Base-by-base conservation (phyloP, 805 yeast genomes). In the Candida ortonii region DNA sequence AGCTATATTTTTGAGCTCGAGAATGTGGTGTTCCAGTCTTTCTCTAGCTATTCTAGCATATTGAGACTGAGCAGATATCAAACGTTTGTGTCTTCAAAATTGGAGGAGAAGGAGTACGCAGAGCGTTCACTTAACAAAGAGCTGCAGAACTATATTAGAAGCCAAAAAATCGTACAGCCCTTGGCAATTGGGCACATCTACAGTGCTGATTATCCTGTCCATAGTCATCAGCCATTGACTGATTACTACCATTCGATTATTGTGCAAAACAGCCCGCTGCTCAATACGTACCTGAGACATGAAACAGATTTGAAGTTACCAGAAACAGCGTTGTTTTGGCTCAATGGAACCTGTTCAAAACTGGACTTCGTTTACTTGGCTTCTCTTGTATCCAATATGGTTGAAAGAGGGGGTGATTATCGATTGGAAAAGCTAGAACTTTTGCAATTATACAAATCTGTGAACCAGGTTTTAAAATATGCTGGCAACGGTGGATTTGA, bases 91-190 rank as follows among this genome's bases (percentile, higher is more conserved):
- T 14, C 34, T 7, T 5, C 33, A 7, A 48, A 50, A 29, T 26
- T 53, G 7, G 48, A 53, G 14, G 57, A 47, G 17, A 49, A 44
- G 7, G 55, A 41, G 25, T 50, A 43, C 25, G 33, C 36, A 7
- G 39, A 39, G 11, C 37, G 43, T 11, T 35, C 41, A 5, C 15
- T 37, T 18, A 27, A 43, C 5, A 28, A 27, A 8, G 61, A 55
- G 34, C 18, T 60, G 13, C 33, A 34, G 8, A 44, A 41, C 26
- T 59, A 41, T 28, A 50, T 58, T 24, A 39, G 39, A 28, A 39
- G 41, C 17, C 52, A 59, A 17, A 38, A 42, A 19, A 30, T 58
- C 2, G 34, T 53, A 7, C 59, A 53, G 23, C 53, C 63, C 3
- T 39, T 59, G 25, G 48, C 55, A 9, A 33, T 57, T 15, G 54